Base-by-base conservation (phyloP, 2,329 filamentous ascomycete species). In the Purpureocillium lavendulum region DNA sequence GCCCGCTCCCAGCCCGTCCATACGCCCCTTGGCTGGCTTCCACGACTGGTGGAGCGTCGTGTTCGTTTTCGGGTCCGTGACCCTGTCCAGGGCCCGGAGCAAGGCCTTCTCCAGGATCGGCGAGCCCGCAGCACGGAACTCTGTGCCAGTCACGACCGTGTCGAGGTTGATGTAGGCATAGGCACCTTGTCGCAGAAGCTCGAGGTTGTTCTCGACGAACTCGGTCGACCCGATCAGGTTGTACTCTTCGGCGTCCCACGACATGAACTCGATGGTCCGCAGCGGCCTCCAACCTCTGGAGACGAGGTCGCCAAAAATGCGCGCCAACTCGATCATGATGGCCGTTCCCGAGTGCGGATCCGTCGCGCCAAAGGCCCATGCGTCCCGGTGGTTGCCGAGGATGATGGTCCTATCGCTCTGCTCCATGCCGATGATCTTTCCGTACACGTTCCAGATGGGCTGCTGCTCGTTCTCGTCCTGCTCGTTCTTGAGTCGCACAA, bases 211-310 rank as follows among this genome's bases (percentile, higher is more conserved):
- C 64, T 98, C 92, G 34, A 98, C 92, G 53, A 84, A 90, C 59
- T 98, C 92, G 2, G 92, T 97, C 10, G 87, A 94, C 8, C 92
- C 92, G 42, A 95, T 85, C 34, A 92, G 67, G 60, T 96, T 96
- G 66, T 95, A 97, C 60, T 90, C 87, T 50, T 83, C 83, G 4
- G 78, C 92, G 59, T 98, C 92, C 92, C 92, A 98, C 28, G 87
- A 95, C 55, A 89, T 88, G 60, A 98, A 97, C 58, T 94, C 85
- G 47, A 98, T 94, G 4, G 87, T 94, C n/a, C 92, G 82, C 13
- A 94, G 70, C 1, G 92, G 92, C 18, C 85, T 76, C 92, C 92
- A 98, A 39, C 89, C 90, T 41, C 80, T 76, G 13, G 71, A 62
- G 16, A 81, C 70, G 13, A 97, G 73, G 46, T 87, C 79, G 31